Conservation (phyloP, 345 rosid species). For the Stellera chamaejasme region DNA sequence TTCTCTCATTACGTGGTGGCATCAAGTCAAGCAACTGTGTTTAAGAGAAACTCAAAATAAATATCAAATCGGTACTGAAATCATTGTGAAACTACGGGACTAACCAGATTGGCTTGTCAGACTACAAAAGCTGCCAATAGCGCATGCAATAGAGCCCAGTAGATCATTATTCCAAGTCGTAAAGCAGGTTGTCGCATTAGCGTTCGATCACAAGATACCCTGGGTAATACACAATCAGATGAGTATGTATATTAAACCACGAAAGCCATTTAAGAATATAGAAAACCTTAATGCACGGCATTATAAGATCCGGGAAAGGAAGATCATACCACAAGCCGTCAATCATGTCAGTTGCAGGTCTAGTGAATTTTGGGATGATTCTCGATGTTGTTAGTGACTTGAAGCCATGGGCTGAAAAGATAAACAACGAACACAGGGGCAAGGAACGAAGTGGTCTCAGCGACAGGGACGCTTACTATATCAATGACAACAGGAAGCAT, state of each 20-base stretch:
- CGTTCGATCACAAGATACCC: slow-evolving; percentile 97
- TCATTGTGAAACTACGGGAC: slow-evolving; percentile 2
- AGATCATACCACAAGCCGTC: slow-evolving; percentile 76
- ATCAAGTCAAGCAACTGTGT: too few relatives aligned
- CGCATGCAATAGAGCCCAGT: slow-evolving; percentile 87
- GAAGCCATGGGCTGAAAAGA: slow-evolving; percentile 73
- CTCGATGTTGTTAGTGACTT: slow-evolving; percentile 81
- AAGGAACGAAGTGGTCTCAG: neutral
- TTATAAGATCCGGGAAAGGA: neutral
- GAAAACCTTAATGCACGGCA: neutral
- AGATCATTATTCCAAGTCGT: slow-evolving; percentile 72
- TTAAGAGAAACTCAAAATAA: too few relatives aligned
- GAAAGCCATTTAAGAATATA: neutral
- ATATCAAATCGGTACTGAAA: too few relatives aligned
- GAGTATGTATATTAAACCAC: slow-evolving; percentile 1
- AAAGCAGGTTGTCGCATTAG: slow-evolving; percentile 87
- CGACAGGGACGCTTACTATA: neutral
- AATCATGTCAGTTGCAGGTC: slow-evolving; percentile 71
- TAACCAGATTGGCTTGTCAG: slow-evolving; percentile 38
- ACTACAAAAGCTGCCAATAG: slow-evolving; percentile 62
- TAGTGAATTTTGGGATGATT: slow-evolving; percentile 68
- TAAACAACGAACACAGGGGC: slow-evolving; percentile 1
- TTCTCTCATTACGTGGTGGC: neutral
- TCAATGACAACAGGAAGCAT: neutral
- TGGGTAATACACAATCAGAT: slow-evolving; percentile 14